Evolutionary conservation across 1,284 basidiomycete genomes (phyloP).

Genomic region (Papiliotrema terrestris): DNA sequence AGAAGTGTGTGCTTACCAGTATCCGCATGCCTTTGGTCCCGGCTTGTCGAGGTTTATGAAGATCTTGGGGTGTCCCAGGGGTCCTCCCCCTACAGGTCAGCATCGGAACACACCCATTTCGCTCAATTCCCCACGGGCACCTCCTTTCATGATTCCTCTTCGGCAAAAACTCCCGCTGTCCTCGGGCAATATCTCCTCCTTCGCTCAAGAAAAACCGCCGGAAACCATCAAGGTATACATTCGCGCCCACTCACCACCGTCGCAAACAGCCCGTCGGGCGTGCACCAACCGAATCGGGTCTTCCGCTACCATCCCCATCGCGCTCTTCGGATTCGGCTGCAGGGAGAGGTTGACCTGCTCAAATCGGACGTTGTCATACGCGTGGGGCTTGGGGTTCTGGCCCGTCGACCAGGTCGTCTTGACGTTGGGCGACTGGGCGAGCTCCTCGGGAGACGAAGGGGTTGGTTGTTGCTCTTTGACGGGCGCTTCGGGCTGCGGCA

Average conservation of each 20-base stretch:
- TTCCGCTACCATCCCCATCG: constrained; percentile 81
- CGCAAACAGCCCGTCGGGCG: constrained; percentile 80
- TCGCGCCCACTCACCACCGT: constrained; percentile 91
- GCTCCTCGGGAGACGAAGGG: constrained; percentile 15
- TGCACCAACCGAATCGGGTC: constrained; percentile 80
- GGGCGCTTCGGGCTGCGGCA: constrained; percentile 19
- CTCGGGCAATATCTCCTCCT: too few relatives aligned
- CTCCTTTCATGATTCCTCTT: too few relatives aligned
- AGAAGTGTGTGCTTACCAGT: constrained; percentile 62
- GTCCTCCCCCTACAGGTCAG: constrained; percentile 70
- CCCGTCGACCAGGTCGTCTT: constrained; percentile 71
- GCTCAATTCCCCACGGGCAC: neutral
- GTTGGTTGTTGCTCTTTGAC: constrained; percentile 20
- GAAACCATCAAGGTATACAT: too few relatives aligned
- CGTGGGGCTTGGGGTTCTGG: constrained; percentile 54
- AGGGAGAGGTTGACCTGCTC: constrained; percentile 83
- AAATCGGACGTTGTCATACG: constrained; percentile 56
- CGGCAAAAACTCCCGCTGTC: too few relatives aligned
- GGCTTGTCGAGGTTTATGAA: constrained; percentile 77
- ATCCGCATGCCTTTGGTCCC: constrained; percentile 52
- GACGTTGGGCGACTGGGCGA: constrained; percentile 73
- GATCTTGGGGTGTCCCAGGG: constrained; percentile 93
- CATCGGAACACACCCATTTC: too few relatives aligned
- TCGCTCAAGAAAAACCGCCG: too few relatives aligned
- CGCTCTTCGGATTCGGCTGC: constrained; percentile 86